A percentile compares a stretch with the other conserved stretches of the same genome.
Conservation (phyloP, 2,329 filamentous ascomycete genomes). For the Sporothrix luriei region DNA sequence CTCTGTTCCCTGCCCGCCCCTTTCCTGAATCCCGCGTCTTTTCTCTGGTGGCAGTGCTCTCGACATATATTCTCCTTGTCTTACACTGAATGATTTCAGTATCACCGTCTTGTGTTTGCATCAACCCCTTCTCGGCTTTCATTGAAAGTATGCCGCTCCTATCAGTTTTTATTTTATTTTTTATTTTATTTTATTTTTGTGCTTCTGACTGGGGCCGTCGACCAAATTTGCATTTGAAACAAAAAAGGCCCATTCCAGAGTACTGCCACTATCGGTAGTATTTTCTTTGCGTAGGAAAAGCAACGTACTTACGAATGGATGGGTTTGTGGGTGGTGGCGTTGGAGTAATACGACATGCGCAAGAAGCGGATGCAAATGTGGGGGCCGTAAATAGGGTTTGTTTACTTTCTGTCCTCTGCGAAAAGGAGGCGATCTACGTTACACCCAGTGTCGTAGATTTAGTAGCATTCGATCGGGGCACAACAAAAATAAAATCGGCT, state of each 20-base stretch:
- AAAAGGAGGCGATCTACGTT: constrained; percentile 12
- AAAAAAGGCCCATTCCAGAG: not conserved
- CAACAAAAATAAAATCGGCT: not conserved
- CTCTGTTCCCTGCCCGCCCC: not conserved
- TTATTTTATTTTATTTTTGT: too few relatives aligned
- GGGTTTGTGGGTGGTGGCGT: not conserved
- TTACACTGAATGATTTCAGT: not conserved
- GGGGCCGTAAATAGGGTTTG: not conserved
- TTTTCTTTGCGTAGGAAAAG: not conserved
- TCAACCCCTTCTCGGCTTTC: too few relatives aligned
- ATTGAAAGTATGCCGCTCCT: not conserved
- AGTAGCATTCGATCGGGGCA: not conserved
- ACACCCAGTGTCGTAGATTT: too few relatives aligned
- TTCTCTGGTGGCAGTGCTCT: not conserved
- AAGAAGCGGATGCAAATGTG: constrained; percentile 10
- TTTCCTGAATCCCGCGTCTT: not conserved
- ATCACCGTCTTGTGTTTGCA: not conserved
- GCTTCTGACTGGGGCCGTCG: too few relatives aligned
- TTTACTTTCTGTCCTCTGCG: constrained; percentile 8
- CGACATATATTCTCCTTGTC: constrained; percentile 2
- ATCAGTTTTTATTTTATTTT: not conserved
- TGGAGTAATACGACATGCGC: not conserved
- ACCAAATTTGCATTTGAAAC: not conserved
- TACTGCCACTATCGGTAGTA: not conserved
- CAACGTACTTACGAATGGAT: too few relatives aligned